Evolutionary conservation across 2,329 filamentous ascomycete genomes (phyloP).

Genomic region (Eutypella sp.): DNA sequence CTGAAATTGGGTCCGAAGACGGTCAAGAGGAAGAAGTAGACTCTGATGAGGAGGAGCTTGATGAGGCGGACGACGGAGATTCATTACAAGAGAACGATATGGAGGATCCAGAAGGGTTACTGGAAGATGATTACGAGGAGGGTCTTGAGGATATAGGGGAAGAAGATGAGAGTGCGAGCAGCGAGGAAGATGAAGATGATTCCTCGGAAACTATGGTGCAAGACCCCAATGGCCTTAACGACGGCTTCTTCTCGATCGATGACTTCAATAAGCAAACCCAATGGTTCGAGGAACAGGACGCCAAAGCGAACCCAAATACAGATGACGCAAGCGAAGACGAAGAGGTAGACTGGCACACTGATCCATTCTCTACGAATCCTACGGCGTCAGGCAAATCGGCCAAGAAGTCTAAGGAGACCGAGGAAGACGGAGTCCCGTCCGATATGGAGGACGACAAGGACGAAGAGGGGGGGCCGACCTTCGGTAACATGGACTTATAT

Average conservation of each 20-base stretch:
- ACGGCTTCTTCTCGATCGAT: slow-evolving; percentile 97
- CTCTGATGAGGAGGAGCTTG: slow-evolving; percentile 28
- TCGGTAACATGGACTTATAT: slow-evolving; percentile 72
- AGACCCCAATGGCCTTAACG: slow-evolving; percentile 83
- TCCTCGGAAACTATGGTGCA: slow-evolving; percentile 54
- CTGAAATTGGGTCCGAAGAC: slow-evolving; percentile 16
- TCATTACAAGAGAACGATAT: slow-evolving; percentile 25
- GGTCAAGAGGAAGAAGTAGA: slow-evolving; percentile 31
- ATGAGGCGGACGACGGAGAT: slow-evolving; percentile 29
- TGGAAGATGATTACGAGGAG: slow-evolving; percentile 23
- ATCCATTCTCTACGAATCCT: slow-evolving; percentile 55
- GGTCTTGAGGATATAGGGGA: slow-evolving; percentile 28
- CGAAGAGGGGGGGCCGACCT: slow-evolving; percentile 76
- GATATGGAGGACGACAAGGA: slow-evolving; percentile 52
- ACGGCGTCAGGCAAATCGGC: slow-evolving; percentile 21
- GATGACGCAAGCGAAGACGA: slow-evolving; percentile 77
- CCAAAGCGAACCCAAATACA: slow-evolving; percentile 67
- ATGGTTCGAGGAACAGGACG: slow-evolving; percentile 81
- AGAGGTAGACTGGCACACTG: slow-evolving; percentile 79
- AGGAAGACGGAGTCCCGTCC: slow-evolving; percentile 32
- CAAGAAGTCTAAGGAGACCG: slow-evolving; percentile 31
- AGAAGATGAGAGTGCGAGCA: slow-evolving; percentile 37
- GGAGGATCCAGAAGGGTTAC: slow-evolving; percentile 17
- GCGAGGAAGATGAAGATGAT: slow-evolving; percentile 43
- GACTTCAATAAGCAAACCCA: slow-evolving; percentile 95